phyloP scores from a whole-genome alignment of 2,329 filamentous ascomycete species.

The Botrytis hyacinthi region DNA sequence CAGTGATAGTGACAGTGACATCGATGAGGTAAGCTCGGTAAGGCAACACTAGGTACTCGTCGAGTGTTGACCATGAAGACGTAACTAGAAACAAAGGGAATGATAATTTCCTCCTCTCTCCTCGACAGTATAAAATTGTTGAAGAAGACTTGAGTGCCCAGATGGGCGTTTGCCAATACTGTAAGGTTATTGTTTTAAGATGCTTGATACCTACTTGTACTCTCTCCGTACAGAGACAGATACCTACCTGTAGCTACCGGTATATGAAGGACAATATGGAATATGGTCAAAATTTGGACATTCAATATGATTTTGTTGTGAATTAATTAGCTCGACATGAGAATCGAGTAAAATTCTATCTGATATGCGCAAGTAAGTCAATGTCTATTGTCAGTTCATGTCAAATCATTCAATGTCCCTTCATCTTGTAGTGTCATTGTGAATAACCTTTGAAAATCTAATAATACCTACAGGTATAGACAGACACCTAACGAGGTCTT shows the following conservation, averaged over 20 bases:
- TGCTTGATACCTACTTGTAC: neutral
- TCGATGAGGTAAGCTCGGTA: neutral
- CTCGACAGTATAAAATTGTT: neutral
- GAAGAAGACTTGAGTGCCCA: neutral
- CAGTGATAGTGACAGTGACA: neutral
- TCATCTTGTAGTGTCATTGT: neutral
- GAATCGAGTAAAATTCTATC: too few relatives aligned
- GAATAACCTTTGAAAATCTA: neutral
- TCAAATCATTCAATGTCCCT: neutral
- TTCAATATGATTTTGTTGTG: neutral
- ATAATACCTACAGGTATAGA: neutral
- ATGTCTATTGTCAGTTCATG: neutral
- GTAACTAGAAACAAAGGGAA: neutral
- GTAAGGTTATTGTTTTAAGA: neutral
- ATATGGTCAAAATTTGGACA: neutral
- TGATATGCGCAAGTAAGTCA: neutral
- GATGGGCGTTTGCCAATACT: neutral
- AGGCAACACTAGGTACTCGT: neutral
- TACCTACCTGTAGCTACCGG: too few relatives aligned
- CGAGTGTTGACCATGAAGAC: neutral
- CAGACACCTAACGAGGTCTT: neutral
- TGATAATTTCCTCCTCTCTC: neutral
- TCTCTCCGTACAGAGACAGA: neutral
- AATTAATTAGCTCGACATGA: neutral
- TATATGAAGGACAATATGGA: too few relatives aligned